phyloP scores from a whole-genome alignment of 75 land plant genomes.

The Picea sitchensis region DNA sequence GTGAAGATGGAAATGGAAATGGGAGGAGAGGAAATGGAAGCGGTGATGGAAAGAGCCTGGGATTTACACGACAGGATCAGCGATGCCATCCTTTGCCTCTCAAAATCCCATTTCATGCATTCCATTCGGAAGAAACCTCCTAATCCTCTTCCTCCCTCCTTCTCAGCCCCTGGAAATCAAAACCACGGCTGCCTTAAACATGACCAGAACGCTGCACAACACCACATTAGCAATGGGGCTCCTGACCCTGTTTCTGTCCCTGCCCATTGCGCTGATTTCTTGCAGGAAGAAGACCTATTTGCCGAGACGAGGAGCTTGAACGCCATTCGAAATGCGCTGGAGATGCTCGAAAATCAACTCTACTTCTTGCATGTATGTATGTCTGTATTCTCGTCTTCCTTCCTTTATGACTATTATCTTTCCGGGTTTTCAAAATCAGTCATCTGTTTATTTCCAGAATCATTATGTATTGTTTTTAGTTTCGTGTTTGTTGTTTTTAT shows the following conservation, averaged over 20 bases:
- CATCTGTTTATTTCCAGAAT: no score
- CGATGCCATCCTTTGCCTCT: conserved; percentile 72
- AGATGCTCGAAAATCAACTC: conserved; percentile 73
- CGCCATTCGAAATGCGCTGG: conserved; percentile 64
- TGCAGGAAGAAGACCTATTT: conserved; percentile 28
- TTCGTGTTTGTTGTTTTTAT: no score
- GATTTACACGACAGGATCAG: conserved; percentile 83
- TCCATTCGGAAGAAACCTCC: no score
- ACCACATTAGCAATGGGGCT: background rate
- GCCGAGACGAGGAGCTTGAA: conserved; percentile 61
- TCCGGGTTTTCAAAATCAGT: no score
- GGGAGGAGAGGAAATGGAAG: conserved; percentile 36
- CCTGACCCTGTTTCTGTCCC: no score
- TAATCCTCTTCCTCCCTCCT: background rate
- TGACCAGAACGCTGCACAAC: background rate
- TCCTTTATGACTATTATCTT: background rate
- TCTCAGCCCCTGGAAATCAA: background rate
- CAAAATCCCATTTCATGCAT: conserved; percentile 28
- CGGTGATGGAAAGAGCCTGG: conserved; percentile 67
- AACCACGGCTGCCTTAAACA: background rate
- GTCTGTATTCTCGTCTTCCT: background rate
- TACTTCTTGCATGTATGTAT: conserved; percentile 59
- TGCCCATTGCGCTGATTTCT: background rate
- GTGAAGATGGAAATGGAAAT: no score
- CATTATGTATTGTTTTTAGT: no score